These are phyloP conservation scores for Neofusicoccum ribis DNA, from an alignment of 2,329 filamentous ascomycete species.

Conservation along the genomic window DNA sequence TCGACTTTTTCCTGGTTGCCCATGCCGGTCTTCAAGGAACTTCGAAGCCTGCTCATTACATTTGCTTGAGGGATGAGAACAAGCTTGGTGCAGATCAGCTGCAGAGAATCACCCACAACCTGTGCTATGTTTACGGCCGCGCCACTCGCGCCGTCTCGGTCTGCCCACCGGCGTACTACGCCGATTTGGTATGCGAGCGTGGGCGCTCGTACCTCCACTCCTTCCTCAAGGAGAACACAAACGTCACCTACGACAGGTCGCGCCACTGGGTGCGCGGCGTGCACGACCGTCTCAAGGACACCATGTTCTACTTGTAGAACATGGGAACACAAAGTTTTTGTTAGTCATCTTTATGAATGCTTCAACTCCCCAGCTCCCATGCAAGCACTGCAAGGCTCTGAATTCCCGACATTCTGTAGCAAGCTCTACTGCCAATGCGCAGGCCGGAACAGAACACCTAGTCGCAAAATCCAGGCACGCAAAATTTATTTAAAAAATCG, in stretches of 20 bases:
- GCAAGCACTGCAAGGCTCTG: too few species aligned
- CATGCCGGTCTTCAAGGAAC: conserved; percentile 80
- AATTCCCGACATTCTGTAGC: not conserved
- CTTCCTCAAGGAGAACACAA: conserved; percentile 13
- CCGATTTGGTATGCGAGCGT: conserved; percentile 78
- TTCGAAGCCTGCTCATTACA: conserved; percentile 79
- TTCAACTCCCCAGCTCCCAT: conserved; percentile 1
- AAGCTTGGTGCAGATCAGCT: conserved; percentile 62
- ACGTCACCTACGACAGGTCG: not conserved
- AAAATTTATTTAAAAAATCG: not conserved
- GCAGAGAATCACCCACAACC: conserved; percentile 71
- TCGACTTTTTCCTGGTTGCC: conserved; percentile 83
- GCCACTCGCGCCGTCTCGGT: conserved; percentile 84
- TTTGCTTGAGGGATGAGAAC: conserved; percentile 53
- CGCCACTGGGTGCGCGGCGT: conserved; percentile 16
- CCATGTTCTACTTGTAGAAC: conserved; percentile 20
- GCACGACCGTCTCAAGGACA: conserved; percentile 16
- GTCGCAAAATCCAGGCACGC: too few species aligned
- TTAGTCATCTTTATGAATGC: not conserved
- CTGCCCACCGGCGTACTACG: conserved; percentile 85
- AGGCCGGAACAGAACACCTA: not conserved
- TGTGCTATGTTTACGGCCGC: conserved; percentile 80
- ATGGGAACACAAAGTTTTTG: not conserved
- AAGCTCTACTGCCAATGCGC: not conserved
- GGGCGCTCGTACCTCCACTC: conserved; percentile 65